Evolutionary conservation across 108 stramenopile species (phyloP), one percentile per base, ranked within the genome.

Genomic region (Mediolabrus comicus): DNA sequence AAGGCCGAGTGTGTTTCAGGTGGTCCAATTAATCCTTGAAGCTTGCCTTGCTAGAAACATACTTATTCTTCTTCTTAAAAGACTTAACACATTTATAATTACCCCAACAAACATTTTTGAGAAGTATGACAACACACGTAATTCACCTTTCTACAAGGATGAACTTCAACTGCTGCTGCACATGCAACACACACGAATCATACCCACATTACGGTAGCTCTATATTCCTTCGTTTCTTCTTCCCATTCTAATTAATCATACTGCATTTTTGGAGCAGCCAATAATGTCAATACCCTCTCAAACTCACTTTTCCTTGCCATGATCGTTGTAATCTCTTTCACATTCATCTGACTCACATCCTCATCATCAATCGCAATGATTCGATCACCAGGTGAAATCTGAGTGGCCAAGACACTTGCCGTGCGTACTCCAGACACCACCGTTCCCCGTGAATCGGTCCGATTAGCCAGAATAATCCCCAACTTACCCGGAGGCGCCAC

Each of bases 341-440:
- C 91, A 26, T 88, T 90, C 91, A 95, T 95, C 63, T 87, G 87
- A 54, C 85, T 85, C 10, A 95, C 94, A 81, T 95, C 94, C 72
- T 95, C 94, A 2, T 87, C 94, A 67, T 95, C 94, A 72, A 95
- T 95, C 10, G 88, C 91, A 54, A 91, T 79, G 46, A 95, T 95
- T 7, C 94, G 76, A 72, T 95, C 94, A 2, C 91, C 91, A 24
- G 94, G 94, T 14, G 81, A 79, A 0, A 95, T 87, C 51, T 87
- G 75, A 2, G 89, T 84, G 2, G 83, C 89, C 71, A 95, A 67
- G 6, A 91, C 91, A 51, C 76, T 79, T 3, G 89, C 87, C 5
- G 89, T 90, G 29, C 94, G 80, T 27, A 95, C 91, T 9, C 91
- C 91, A 6, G 91, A 92, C 25, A 95, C 94, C n/a, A 92, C 88